Evolutionary conservation across 169 alveolate species (phyloP), one percentile per base, ranked within the genome.

Genomic region (Condylostoma magnum): DNA sequence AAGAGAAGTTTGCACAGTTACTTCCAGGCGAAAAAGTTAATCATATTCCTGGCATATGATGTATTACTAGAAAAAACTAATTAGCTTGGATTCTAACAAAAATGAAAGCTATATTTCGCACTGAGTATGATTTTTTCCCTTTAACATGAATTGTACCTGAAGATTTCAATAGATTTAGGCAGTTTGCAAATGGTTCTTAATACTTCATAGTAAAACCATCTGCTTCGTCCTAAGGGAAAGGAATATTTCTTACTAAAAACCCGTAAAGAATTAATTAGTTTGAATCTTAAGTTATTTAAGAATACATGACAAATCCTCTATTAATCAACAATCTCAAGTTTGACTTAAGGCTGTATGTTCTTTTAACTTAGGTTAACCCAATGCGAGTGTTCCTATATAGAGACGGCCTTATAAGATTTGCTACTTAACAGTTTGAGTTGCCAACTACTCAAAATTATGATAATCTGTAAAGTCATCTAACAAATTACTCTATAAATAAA

Each of bases 291-390:
- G 94, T 95, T 6, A 94, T 85, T 18, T 91, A 95, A 55, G 71
- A 90, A 50, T 97, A 97, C 76, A 69, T 97, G 30, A 77, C 82
- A 53, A 90, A 86, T 27, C 99, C 99, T 37, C 86, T 85, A 71
- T 79, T 95, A 43, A 78, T 97, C 38, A 96, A 95, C 67, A 95
- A 92, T 48, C 87, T 90, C 56, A 97, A 97, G 82, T 95, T 93
- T 74, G 98, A 97, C 79, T 83, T 97, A 6, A 83, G 99, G 80
- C 83, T 97, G 25, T 97, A 97, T 79, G 97, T 95, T 27, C 83
- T 95, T 36, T 85, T 97, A 36, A 87, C 94, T 3, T 97, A 98
- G 8, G 83, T 96, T 55, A 94, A 92, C 60, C 99, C 99, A 15
- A 65, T 81, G 15, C 47, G 83, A 33, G 70, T 86, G 10, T 91